Percentiles rank a stretch among this genome's conserved stretches.
phyloP scores from a whole-genome alignment of 371 early-diverging fungal genomes.

The Mucor circinelloides region DNA sequence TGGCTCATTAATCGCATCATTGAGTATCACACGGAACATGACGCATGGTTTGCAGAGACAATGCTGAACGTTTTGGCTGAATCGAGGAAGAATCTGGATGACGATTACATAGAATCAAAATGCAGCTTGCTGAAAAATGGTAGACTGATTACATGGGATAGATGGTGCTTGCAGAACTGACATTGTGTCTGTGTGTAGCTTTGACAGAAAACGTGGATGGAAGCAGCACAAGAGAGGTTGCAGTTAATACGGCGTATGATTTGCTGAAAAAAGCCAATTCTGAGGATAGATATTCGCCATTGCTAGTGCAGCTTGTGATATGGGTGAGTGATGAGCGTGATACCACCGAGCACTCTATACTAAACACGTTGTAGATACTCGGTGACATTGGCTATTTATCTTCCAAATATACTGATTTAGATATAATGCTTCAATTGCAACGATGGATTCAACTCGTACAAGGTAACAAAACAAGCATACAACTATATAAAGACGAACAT shows the following conservation, averaged over 20 bases:
- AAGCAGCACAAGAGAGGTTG: conserved; percentile 17
- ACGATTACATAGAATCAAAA: conserved; percentile 22
- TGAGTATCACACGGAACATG: conserved; percentile 14
- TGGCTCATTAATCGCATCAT: conserved; percentile 28
- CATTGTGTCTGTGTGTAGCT: conserved; percentile 2
- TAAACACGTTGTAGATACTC: conserved; percentile 14
- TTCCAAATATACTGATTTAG: conserved; percentile 18
- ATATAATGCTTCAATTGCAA: conserved; percentile 38
- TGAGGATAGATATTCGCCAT: conserved; percentile 9
- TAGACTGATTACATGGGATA: background rate
- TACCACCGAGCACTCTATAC: too few relatives aligned
- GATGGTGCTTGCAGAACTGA: background rate
- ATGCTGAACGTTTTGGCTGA: conserved; percentile 16
- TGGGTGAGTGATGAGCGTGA: conserved; percentile 13
- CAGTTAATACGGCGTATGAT: conserved; percentile 11
- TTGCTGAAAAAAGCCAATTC: conserved; percentile 9
- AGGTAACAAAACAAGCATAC: conserved; percentile 21
- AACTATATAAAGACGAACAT: background rate
- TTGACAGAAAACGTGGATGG: conserved; percentile 11
- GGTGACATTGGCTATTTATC: conserved; percentile 40
- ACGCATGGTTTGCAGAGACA: conserved; percentile 22
- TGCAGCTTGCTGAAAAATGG: conserved; percentile 24
- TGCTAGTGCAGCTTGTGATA: conserved; percentile 23
- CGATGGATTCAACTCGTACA: conserved; percentile 32
- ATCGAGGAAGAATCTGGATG: conserved; percentile 19